Evolutionary conservation across 2,329 filamentous ascomycete species (phyloP), one percentile per base, ranked within the genome.

Genomic region (Phaeosphaeria sp.): DNA sequence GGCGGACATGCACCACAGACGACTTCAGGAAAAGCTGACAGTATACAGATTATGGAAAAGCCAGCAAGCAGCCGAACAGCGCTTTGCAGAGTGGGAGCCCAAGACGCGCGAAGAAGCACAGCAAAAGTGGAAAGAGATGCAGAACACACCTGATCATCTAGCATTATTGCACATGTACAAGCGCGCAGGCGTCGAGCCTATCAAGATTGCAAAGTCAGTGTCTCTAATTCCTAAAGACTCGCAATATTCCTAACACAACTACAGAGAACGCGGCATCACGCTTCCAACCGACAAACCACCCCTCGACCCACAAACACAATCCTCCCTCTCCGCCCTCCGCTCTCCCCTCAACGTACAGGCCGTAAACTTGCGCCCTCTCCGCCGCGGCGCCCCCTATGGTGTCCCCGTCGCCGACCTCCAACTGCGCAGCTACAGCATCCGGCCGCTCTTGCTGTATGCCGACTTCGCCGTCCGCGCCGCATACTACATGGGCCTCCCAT

Each of bases 381-480:
- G 90, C 69, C 89, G 91, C 62, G 82, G 87, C 73, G 84, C 90
- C 46, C 79, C 89, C 71, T 89, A 91, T 73, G 92, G 92, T 51
- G 86, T 97, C 36, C 93, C 93, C 13, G 88, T 90, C 11, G 96
- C 92, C 81, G 90, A 97, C 76, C 88, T 99, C 33, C 95, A 99
- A 76, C 82, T 99, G 49, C 92, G 95, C 66, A 97, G 94, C 33
- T 99, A 92, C 83, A 93, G 86, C 71, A 83, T 93, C 36, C 92
- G 93, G 58, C 95, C 96, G 67, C 87, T 99, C 58, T 92, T 97
- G 71, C 93, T 97, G 81, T 97, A 96, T 75, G 85, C 90, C 78
- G 95, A 99, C 80, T 98, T 99, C 76, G 93, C 93, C 50, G 83
- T 98, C 54, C 91, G 95, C 65, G 93, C 93, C 3, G 95, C 95